Evolutionary conservation across 1,284 basidiomycete species (phyloP).

Genomic region (Athelia sp.): DNA sequence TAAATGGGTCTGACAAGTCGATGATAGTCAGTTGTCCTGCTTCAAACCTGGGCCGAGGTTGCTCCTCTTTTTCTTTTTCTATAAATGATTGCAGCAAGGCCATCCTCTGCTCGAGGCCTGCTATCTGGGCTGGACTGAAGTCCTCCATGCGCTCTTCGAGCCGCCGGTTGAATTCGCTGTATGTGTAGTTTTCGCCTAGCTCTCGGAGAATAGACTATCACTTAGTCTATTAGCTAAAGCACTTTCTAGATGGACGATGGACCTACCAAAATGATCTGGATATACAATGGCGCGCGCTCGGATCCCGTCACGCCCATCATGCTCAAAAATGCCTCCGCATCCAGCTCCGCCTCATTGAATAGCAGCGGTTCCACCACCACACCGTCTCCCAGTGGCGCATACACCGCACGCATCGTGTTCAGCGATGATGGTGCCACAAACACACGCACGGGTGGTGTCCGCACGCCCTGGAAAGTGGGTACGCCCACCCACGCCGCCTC

Average conservation of each 20-base stretch:
- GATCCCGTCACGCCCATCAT: constrained; percentile 64
- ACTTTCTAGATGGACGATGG: background rate
- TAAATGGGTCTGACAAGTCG: constrained; percentile 69
- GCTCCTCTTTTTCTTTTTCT: constrained; percentile 16
- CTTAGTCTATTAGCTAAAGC: background rate
- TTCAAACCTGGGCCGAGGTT: constrained; percentile 28
- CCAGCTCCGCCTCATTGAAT: constrained; percentile 57
- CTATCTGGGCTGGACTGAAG: constrained; percentile 48
- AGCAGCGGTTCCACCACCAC: constrained; percentile 51
- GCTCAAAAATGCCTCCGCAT: constrained; percentile 60
- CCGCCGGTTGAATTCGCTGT: constrained; percentile 38
- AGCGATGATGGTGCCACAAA: constrained; percentile 62
- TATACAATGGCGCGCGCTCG: constrained; percentile 58
- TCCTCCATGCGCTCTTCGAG: constrained; percentile 41
- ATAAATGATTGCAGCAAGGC: constrained; percentile 50
- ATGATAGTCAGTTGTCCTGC: constrained; percentile 37
- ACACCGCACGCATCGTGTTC: constrained; percentile 52
- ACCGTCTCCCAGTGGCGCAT: constrained; percentile 42
- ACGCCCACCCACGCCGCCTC: constrained; percentile 61
- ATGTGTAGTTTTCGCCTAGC: constrained; percentile 42
- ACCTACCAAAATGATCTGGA: constrained; percentile 56
- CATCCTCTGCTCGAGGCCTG: constrained; percentile 54
- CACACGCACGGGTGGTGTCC: constrained; percentile 46
- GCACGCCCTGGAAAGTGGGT: constrained; percentile 29
- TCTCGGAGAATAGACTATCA: constrained; percentile 37